Evolutionary conservation across 2,329 filamentous ascomycete genomes (phyloP), one percentile per base, ranked within the genome.

Genomic region (Alternaria conjuncta): DNA sequence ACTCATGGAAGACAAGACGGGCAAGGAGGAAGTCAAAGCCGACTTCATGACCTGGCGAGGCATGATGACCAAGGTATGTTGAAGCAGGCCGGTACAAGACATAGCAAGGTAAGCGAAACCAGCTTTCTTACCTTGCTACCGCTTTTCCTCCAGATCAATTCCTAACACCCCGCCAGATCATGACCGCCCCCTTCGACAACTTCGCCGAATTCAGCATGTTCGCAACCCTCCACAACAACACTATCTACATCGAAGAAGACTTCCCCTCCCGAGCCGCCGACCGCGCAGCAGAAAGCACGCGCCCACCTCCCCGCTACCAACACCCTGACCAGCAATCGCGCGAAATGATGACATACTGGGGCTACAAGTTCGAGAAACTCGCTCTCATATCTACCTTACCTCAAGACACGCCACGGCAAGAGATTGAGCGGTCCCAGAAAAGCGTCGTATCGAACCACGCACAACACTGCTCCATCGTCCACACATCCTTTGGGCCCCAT

Each of bases 361-460:
- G 95, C 36, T 99, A 99, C 83, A 99, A 99, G 78, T 99, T 99
- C 74, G 96, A 99, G 80, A 92, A 93, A 0, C 81, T 99, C 2
- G 89, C 90, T 7, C 90, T 96, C 2, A 82, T 98, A 5, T 90
- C 92, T 3, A 82, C 85, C 3, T 87, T 90, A 1, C 97, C 94
- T 89, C 96, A 93, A 90, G 87, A 91, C 60, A 90, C 88, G 0
- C 83, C 89, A 1, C 88, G 92, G 60, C 90, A 92, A 1, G 88
- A 90, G 62, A 97, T 99, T 66, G 94, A 97, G 76, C 83, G 82
- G 60, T 89, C 96, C 26, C 88, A 92, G 46, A 79, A 88, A 3
- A 84, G 91, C 58, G 75, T 90, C 9, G 94, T 97, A 54, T 94
- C 90, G 78, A 99, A 98, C 78, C 89, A 94, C 75, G 91, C 92